Evolutionary conservation across 176 grass and related monocot species (phyloP).

Genomic region (Ampelocalamus luodianensis): DNA sequence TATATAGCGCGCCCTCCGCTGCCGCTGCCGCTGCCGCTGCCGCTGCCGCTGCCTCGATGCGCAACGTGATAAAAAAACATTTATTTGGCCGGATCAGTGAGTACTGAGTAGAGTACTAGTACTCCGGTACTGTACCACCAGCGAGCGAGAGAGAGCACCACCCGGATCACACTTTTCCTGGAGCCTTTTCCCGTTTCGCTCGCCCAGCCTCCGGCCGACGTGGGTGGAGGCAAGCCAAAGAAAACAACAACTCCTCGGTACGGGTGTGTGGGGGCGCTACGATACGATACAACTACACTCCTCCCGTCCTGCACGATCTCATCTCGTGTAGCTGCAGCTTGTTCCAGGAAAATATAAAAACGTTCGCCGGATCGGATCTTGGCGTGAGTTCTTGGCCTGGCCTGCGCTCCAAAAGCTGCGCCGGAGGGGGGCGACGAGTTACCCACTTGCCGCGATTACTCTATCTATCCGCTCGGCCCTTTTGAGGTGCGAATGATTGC

Average conservation of each 20-base stretch:
- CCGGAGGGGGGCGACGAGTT: not conserved
- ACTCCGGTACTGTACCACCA: too few species aligned
- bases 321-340: not conserved
- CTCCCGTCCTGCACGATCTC: not conserved
- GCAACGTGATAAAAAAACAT: not conserved
- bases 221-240: not conserved
- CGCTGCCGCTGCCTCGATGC: not conserved
- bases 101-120: not conserved
- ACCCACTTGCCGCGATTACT: not conserved
- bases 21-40: too few species aligned
- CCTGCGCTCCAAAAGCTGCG: slow-evolving; percentile 45
- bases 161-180: not conserved
- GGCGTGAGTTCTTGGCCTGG: slow-evolving; percentile 34
- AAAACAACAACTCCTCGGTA: not conserved
- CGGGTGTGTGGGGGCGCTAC: not conserved
- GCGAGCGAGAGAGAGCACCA: not conserved
- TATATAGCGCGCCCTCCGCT: not conserved
- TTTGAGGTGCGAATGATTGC: slow-evolving; percentile 51
- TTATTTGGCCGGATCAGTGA: slow-evolving; percentile 29
- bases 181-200: not conserved
- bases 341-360: slow-evolving; percentile 16
- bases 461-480: not conserved
- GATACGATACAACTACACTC: not conserved
- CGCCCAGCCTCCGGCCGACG: not conserved
- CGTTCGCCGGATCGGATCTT: slow-evolving; percentile 53